Conservation (phyloP, 345 rosid species). For the Aquilaria sinensis region DNA sequence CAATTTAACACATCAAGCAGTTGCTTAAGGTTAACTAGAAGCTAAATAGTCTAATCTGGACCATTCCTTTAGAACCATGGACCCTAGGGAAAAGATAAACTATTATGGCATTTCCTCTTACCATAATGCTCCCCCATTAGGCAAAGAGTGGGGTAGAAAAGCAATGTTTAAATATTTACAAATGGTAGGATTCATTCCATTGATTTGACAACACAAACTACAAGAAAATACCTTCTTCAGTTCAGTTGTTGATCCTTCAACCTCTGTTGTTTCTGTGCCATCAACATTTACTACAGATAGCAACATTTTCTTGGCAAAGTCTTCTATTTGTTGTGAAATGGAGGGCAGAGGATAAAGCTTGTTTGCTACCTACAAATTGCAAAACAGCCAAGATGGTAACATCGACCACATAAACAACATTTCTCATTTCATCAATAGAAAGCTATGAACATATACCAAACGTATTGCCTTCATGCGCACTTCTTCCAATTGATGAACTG, state of each 20-base stretch:
- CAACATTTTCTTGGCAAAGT: conserved; percentile 68
- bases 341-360: conserved; percentile 74
- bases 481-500: conserved; percentile 91
- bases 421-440: conserved; percentile 6
- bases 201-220: too few species aligned
- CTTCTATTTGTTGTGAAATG: conserved; percentile 79
- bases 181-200: too few species aligned
- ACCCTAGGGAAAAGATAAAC: too few species aligned
- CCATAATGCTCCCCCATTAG: too few species aligned
- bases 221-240: conserved; percentile 46
- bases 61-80: too few species aligned
- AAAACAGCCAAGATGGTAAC: conserved; percentile 17
- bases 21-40: too few species aligned
- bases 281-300: conserved; percentile 42
- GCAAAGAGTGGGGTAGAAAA: too few species aligned
- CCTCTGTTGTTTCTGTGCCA: conserved; percentile 32
- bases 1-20: background rate
- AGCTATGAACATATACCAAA: conserved; percentile 46
- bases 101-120: too few species aligned
- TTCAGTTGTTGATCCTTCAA: conserved; percentile 38
- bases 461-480: conserved; percentile 98
- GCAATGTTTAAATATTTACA: too few species aligned
- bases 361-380: conserved; percentile 80
- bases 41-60: too few species aligned
- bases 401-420: conserved; percentile 9